Conservation (phyloP, 2,329 filamentous ascomycete genomes). For the Phialemoniopsis sp. region DNA sequence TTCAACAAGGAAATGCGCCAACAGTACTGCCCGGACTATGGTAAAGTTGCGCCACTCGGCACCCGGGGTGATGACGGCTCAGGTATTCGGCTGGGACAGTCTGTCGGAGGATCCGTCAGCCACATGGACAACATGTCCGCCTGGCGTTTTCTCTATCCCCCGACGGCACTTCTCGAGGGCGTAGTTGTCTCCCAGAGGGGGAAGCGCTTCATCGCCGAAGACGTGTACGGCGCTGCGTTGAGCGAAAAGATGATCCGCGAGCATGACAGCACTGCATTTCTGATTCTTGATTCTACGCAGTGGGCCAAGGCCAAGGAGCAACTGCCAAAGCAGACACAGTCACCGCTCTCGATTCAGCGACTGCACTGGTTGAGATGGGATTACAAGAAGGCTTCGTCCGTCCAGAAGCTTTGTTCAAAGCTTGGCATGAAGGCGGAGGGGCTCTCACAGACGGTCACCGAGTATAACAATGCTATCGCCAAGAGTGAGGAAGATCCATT, state of each 20-base stretch:
- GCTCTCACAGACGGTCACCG: background rate
- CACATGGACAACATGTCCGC: slow-evolving; percentile 4
- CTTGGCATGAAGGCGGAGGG: background rate
- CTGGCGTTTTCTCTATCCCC: slow-evolving; percentile 5
- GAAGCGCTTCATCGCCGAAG: slow-evolving; percentile 3
- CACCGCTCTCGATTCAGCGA: slow-evolving; percentile 1
- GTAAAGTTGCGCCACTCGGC: slow-evolving; percentile 1
- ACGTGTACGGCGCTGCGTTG: slow-evolving; percentile 6
- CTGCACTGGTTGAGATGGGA: slow-evolving; percentile 3
- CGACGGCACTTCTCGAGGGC: slow-evolving; percentile 6
- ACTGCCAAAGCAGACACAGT: slow-evolving; percentile 7
- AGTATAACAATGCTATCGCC: slow-evolving; percentile 4
- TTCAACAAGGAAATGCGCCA: slow-evolving; percentile 5
- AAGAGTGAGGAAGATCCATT: slow-evolving; percentile 1
- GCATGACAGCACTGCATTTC: slow-evolving; percentile 3
- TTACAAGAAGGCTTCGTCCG: slow-evolving; percentile 3
- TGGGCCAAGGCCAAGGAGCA: slow-evolving; percentile 6
- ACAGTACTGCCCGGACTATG: slow-evolving; percentile 1
- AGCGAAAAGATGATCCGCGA: slow-evolving; percentile 5
- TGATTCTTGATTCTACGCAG: slow-evolving; percentile 9
- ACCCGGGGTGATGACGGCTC: slow-evolving; percentile 8
- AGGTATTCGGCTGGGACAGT: slow-evolving; percentile 6
- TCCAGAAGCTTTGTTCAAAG: slow-evolving; percentile 3
- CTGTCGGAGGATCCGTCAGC: slow-evolving; percentile 4
- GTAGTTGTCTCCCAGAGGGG: slow-evolving; percentile 6